phyloP scores from a whole-genome alignment of 768 basidiomycete genomes.

The Termitomyces sp. region DNA sequence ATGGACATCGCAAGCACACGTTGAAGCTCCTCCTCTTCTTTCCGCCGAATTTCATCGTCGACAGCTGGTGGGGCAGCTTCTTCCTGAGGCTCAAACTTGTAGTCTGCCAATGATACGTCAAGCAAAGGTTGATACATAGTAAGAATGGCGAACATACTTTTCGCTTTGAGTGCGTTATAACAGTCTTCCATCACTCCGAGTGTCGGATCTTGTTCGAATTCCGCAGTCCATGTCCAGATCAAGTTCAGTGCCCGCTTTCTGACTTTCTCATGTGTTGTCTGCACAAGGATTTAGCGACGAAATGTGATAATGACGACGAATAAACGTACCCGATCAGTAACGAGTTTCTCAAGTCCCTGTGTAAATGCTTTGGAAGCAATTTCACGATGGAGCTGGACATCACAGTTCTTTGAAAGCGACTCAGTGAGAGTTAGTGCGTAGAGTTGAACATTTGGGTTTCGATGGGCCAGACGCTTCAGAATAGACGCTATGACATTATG shows the following conservation, averaged over 20 bases:
- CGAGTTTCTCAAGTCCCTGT: constrained; percentile 77
- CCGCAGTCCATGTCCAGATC: constrained; percentile 78
- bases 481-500: constrained; percentile 80
- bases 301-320: not conserved
- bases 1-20: constrained; percentile 91
- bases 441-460: constrained; percentile 95
- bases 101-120: constrained; percentile 38
- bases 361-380: constrained; percentile 90
- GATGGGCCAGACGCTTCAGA: constrained; percentile 87
- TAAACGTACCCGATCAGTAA: constrained; percentile 75
- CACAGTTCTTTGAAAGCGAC: constrained; percentile 89
- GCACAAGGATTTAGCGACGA: constrained; percentile 1
- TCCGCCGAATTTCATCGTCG: constrained; percentile 75
- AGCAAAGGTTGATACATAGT: constrained; percentile 1
- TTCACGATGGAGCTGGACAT: constrained; percentile 75
- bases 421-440: constrained; percentile 88
- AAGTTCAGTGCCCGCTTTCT: constrained; percentile 65
- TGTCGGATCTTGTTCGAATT: constrained; percentile 75
- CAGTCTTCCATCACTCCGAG: constrained; percentile 91
- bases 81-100: constrained; percentile 58
- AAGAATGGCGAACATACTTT: constrained; percentile 46
- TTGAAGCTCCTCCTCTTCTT: constrained; percentile 93
- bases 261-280: constrained; percentile 94
- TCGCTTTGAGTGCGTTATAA: constrained; percentile 73
- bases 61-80: constrained; percentile 65